Evolutionary conservation across 2,329 filamentous ascomycete genomes (phyloP), one percentile per base, ranked within the genome.

Genomic region (Neodidymelliopsis sp.): DNA sequence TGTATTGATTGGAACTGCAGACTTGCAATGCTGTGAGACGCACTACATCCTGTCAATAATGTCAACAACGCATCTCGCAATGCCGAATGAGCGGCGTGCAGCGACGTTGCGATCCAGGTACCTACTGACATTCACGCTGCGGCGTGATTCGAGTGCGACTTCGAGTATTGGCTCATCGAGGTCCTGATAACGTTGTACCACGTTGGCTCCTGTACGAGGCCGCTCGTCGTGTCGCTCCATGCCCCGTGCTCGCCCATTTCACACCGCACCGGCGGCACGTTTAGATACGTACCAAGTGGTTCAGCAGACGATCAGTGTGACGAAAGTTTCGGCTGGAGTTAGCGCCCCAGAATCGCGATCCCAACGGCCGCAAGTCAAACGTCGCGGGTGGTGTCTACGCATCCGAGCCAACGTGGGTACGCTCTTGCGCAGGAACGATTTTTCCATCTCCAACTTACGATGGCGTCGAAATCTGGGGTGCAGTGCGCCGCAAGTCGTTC

Each of bases 341-440:
- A 50, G 47, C 40, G 47, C 39, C 35, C 47, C 47, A 49, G n/a
- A 37, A 38, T 40, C 30, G 20, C 24, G 35, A 45, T 50, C 40
- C 36, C 47, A 50, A 50, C 47, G 47, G 47, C 47, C 18, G 22
- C 47, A 40, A 40, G 40, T 25, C 41, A 50, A 45, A 50, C 47
- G 40, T 50, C 35, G 47, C 35, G 29, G 44, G 28, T 37, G 35
- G 47, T 41, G 47, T 50, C 35, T 25, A 45, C 47, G 40, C 40
- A 25, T 27, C 36, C 18, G 35, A 10, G 33, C 38, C 35, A 34
- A 39, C 39, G 34, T 49, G 23, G 12, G 16, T 22, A 18, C 25
- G 27, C 12, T 30, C 29, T 23, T 13, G 23, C 47, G 25, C 24
- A 35, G 33, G 27, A 43, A 45, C 23, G n/a, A n/a, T 44, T 19